These are phyloP conservation scores for Leersia perrieri DNA, from an alignment of 176 grass and related monocot genomes.

Conservation along the genomic window DNA sequence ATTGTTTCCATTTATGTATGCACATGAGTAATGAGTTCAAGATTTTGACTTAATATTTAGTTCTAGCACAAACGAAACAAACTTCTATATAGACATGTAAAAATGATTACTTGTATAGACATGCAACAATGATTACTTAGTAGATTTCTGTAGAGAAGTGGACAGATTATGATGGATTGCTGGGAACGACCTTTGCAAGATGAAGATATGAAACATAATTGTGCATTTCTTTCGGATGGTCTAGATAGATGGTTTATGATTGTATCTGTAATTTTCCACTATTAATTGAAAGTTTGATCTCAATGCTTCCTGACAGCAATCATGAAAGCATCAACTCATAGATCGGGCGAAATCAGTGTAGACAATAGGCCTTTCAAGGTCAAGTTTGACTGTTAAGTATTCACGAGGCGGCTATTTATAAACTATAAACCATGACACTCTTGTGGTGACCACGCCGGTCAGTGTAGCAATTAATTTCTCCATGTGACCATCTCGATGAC, in stretches of 20 bases:
- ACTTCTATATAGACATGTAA: neutral
- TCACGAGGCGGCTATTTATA: constrained; percentile 29
- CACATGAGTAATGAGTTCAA: neutral
- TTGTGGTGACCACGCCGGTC: constrained; percentile 27
- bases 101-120: neutral
- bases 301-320: constrained; percentile 8
- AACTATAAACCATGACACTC: constrained; percentile 17
- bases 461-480: constrained; percentile 13
- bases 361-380: constrained; percentile 31
- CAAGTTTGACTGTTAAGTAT: constrained; percentile 35
- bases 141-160: neutral
- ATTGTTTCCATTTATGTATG: neutral
- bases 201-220: neutral
- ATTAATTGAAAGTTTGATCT: constrained; percentile 29
- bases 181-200: neutral
- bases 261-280: constrained; percentile 23
- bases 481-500: constrained; percentile 20
- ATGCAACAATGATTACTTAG: neutral
- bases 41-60: neutral
- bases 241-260: constrained; percentile 16
- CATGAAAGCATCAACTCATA: constrained; percentile 21
- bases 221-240: neutral
- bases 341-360: constrained; percentile 28
- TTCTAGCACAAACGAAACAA: neutral
- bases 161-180: neutral